Evolutionary conservation across 768 basidiomycete genomes (phyloP).

Genomic region (Amanita pseudoporphyria): DNA sequence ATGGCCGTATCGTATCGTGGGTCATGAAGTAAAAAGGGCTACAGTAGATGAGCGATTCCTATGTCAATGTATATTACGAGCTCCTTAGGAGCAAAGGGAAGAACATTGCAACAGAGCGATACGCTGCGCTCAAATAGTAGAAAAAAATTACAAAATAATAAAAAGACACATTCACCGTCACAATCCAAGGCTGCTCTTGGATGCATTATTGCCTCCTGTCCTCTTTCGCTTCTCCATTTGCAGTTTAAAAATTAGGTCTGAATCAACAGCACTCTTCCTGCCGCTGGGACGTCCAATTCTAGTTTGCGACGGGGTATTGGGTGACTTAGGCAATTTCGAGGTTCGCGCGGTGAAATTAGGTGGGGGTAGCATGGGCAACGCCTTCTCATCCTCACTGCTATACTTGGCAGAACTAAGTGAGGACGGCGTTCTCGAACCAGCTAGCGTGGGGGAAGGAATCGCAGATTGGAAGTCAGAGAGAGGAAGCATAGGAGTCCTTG

Average conservation of each 20-base stretch:
- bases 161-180: slow-evolving; percentile 2
- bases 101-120: neutral
- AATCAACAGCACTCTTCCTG: slow-evolving; percentile 21
- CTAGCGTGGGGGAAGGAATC: slow-evolving; percentile 25
- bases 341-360: neutral
- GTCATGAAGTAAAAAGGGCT: slow-evolving; percentile 5
- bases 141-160: slow-evolving; percentile 1
- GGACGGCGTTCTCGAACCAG: slow-evolving; percentile 29
- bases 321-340: slow-evolving; percentile 12
- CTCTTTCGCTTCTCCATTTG: slow-evolving; percentile 8
- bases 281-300: slow-evolving; percentile 34
- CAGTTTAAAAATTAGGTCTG: slow-evolving; percentile 7
- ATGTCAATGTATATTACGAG: slow-evolving; percentile 4
- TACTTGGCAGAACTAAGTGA: slow-evolving; percentile 19
- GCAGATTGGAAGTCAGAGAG: slow-evolving; percentile 2
- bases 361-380: slow-evolving; percentile 2
- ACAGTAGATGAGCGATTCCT: slow-evolving; percentile 3
- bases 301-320: slow-evolving; percentile 27
- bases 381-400: slow-evolving; percentile 7
- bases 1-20: slow-evolving; percentile 2
- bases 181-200: slow-evolving; percentile 3
- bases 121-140: neutral
- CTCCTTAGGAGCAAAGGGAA: neutral
- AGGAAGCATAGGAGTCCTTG: neutral
- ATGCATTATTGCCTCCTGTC: slow-evolving; percentile 2